A percentile compares a stretch with the other conserved stretches of the same genome.
Evolutionary conservation across 371 early-diverging fungal genomes (phyloP).

Genomic region (Conidiobolus incongruus): DNA sequence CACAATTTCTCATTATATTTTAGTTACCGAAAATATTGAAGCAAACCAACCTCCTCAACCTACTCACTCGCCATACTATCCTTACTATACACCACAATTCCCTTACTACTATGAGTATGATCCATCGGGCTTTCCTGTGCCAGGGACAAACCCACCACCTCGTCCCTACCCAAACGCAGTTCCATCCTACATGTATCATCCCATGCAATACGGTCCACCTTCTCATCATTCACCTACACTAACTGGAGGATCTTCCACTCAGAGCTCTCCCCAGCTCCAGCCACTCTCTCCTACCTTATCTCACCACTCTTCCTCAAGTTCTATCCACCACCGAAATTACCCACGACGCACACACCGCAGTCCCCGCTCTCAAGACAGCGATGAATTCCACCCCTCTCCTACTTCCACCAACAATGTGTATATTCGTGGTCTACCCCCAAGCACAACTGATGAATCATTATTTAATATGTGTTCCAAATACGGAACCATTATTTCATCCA

Average conservation of each 20-base stretch:
- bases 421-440: conserved; percentile 50
- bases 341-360: not conserved
- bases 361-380: conserved; percentile 4
- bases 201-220: conserved; percentile 2
- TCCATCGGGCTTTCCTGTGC: not conserved
- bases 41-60: not conserved
- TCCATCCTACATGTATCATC: conserved; percentile 3
- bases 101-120: not conserved
- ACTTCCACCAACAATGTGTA: conserved; percentile 38
- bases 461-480: conserved; percentile 44
- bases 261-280: conserved; percentile 6
- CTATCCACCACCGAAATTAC: not conserved
- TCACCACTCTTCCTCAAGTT: conserved; percentile 5
- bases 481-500: conserved; percentile 62
- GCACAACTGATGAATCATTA: conserved; percentile 47
- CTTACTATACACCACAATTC: not conserved
- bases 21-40: too few relatives aligned
- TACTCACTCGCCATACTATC: not conserved
- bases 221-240: conserved; percentile 7
- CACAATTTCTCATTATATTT: too few relatives aligned
- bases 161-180: not conserved
- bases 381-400: conserved; percentile 5
- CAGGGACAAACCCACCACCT: not conserved
- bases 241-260: conserved; percentile 8
- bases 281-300: conserved; percentile 3